Evolutionary conservation across 2,329 filamentous ascomycete species (phyloP).

Genomic region (Colletotrichum musae): DNA sequence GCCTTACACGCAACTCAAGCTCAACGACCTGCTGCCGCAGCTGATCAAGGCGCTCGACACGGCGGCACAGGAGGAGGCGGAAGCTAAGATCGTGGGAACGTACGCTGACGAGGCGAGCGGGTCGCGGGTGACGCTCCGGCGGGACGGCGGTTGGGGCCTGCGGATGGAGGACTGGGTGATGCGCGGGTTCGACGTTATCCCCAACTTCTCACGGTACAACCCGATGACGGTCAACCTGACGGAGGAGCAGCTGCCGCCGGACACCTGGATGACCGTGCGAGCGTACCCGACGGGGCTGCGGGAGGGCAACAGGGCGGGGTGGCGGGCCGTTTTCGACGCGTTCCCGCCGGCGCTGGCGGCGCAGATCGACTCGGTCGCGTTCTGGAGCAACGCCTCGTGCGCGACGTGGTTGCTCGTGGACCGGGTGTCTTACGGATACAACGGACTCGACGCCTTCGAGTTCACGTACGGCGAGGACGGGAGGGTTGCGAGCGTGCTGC

Average conservation of each 20-base stretch:
- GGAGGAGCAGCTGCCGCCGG: conserved; percentile 5
- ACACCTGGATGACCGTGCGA: conserved; percentile 42
- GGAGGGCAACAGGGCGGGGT: conserved; percentile 44
- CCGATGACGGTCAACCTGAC: conserved; percentile 16
- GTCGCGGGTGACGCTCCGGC: conserved; percentile 55
- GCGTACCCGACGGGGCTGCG: conserved; percentile 34
- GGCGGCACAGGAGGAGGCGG: conserved; percentile 55
- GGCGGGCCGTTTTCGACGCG: conserved; percentile 51
- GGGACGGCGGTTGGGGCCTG: conserved; percentile 57
- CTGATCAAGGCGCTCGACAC: conserved; percentile 60
- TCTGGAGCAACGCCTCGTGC: conserved; percentile 49
- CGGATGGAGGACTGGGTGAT: conserved; percentile 55
- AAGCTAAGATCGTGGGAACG: conserved; percentile 51
- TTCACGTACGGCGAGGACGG: conserved; percentile 43
- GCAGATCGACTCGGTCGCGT: conserved; percentile 44
- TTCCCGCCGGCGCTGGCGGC: conserved; percentile 39
- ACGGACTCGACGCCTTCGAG: conserved; percentile 47
- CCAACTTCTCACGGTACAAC: conserved; percentile 50
- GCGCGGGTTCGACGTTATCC: conserved; percentile 57
- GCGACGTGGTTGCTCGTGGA: conserved; percentile 51
- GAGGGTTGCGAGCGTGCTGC: conserved; percentile 24
- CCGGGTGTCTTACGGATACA: conserved; percentile 50
- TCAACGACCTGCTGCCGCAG: conserved; percentile 46
- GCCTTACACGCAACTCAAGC: conserved; percentile 21
- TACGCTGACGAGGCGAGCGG: conserved; percentile 56